Base-by-base conservation (phyloP, 2,329 filamentous ascomycete species). In the Lasiodiplodia theobromae region DNA sequence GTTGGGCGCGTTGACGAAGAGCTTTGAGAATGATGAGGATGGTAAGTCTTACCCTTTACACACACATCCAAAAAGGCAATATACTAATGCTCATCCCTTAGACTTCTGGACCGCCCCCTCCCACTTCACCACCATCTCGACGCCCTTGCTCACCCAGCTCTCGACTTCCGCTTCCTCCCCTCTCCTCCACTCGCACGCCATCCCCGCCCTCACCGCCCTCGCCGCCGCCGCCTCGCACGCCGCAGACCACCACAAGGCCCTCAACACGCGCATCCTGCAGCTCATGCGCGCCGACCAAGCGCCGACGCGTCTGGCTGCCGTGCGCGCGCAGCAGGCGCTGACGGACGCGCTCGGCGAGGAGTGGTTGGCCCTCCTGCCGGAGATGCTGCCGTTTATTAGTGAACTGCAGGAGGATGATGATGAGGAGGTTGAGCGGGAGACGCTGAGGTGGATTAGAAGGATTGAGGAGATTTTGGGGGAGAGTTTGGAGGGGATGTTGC, bases 401-500 rank as follows among this genome's bases (percentile, higher is more conserved):
- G 96, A 99, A 83, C 80, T 97, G 75, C 91, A 97, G 82, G 96
- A 99, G 77, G 96, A 99, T 78, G 96, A 98, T 73, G 94, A 98
- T 76, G 96, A 98, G 82, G 86, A 87, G 34, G 95, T 99, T 28
- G 96, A 99, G 83, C 85, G 89, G 76, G 94, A 97, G 83, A 95
- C 94, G 47, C 88, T 94, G 77, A 86, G 89, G 75, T 97, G 96
- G 95, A 96, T 98, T 74, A 87, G 91, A 77, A 89, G 90, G 81
- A 96, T 99, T 77, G 95, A 98, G 81, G 90, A 88, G 57, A 91
- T 96, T 37, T 82, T 98, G 65, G 96, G 96, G 5, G 95, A 98
- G 85, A 94, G 91, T 74, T 82, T 98, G 77, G 93, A 97, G 80
- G 89, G 90, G 64, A 97, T 97, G 95, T 85, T 97, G 83, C 92